Evolutionary conservation across 2,329 filamentous ascomycete genomes (phyloP), one percentile per base, ranked within the genome.

Genomic region (Claviceps fusiformis): DNA sequence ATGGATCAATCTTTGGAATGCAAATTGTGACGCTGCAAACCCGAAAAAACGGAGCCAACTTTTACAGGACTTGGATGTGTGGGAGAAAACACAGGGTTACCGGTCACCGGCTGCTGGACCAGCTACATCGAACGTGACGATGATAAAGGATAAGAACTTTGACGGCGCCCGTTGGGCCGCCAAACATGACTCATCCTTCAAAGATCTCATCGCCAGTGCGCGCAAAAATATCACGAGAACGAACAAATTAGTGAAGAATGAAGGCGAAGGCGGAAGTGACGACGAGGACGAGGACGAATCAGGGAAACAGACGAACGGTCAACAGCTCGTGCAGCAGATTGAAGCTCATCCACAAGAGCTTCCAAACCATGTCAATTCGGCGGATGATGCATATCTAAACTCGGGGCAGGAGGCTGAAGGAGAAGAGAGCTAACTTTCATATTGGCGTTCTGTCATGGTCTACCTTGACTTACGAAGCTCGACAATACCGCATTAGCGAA

Each of bases 1-100:
- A 69, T 98, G 91, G 91, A 78, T 93, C 53, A 96, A 93, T 43
- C 72, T 98, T 19, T 96, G 89, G 86, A 98, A 98, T 68, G 88
- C 95, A 11, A 98, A 98, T 66, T 95, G 90, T 70, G 93, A 98
- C 68, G 86, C 91, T 2, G 80, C 79, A 41, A 74, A 75, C 1
- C 89, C 89, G 0, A 87, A 86, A 65, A 75, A 76, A 11, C 89
- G 87, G 59, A 65, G 71, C 7, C 85, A 93, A 56, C 69, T 98
- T 5, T 70, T 95, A 17, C 81, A 80, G 15, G 92, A 97, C 57
- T 69, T 98, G 13, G 86, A 92, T 27, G 70, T 80, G 1, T 97
- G 93, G 92, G 93, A 98, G 69, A 79, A 83, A 48, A 92, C 87
- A 0, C 83, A 95, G 59, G 88, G 89, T 9, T 79, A 81, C 1